Conservation (phyloP, 2,329 filamentous ascomycete genomes). For the Anisogramma anomala region DNA sequence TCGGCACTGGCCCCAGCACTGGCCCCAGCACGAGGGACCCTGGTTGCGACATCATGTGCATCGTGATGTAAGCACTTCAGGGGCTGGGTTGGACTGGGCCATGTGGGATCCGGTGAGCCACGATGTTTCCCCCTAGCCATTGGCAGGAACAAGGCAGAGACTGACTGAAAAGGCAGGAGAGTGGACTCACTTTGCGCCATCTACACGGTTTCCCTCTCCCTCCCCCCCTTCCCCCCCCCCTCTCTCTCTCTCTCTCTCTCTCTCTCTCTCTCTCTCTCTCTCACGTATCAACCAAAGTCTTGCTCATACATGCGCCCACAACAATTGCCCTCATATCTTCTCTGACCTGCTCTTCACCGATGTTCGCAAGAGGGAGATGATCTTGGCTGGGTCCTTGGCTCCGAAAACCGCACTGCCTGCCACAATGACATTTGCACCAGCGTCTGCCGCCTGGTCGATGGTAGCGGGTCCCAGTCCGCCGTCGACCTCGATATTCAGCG, state of each 20-base stretch:
- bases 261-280: too few species aligned
- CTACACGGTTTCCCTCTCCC: background rate
- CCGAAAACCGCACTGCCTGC: slow-evolving; percentile 94
- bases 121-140: background rate
- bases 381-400: slow-evolving; percentile 74
- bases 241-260: too few species aligned
- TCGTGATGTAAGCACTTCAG: slow-evolving; percentile 29
- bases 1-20: slow-evolving; percentile 34
- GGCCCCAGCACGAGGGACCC: slow-evolving; percentile 30
- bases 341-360: slow-evolving; percentile 55
- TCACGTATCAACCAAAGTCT: too few species aligned
- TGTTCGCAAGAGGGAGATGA: slow-evolving; percentile 70
- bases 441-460: slow-evolving; percentile 87
- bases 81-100: too few species aligned
- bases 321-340: slow-evolving; percentile 25
- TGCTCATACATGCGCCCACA: too few species aligned
- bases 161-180: background rate
- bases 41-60: slow-evolving; percentile 27
- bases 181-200: background rate
- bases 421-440: slow-evolving; percentile 95
- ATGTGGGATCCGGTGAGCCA: too few species aligned
- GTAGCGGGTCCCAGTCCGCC: slow-evolving; percentile 80
- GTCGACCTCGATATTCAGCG: slow-evolving; percentile 92
- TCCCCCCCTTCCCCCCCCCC: too few species aligned
- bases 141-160: slow-evolving; percentile 5